Percentiles rank a stretch among this genome's conserved stretches.
Evolutionary conservation across 345 rosid genomes (phyloP).

Genomic region (Hibiscus trionum): DNA sequence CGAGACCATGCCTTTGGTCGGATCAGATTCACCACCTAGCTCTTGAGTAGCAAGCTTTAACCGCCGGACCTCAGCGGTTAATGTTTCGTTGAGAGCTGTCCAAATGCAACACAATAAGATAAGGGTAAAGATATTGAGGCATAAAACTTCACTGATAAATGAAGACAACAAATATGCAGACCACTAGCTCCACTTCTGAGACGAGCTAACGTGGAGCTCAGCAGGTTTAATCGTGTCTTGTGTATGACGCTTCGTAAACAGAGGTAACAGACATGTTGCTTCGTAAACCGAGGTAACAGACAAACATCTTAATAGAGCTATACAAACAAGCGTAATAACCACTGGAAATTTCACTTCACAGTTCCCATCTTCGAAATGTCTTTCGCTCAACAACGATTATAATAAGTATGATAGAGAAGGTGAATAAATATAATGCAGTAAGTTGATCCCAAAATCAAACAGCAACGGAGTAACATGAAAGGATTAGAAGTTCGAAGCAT

Average conservation of each 20-base stretch:
- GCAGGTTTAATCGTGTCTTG: neutral
- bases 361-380: neutral
- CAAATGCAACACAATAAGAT: neutral
- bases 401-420: neutral
- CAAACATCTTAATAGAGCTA: too few relatives aligned
- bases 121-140: neutral
- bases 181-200: neutral
- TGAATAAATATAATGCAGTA: neutral
- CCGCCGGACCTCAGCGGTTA: slow-evolving; percentile 52
- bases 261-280: too few relatives aligned
- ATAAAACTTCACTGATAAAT: neutral
- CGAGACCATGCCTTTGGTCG: slow-evolving; percentile 35
- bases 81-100: slow-evolving; percentile 55
- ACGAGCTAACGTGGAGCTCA: neutral
- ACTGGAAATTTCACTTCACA: neutral
- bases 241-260: too few relatives aligned
- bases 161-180: neutral
- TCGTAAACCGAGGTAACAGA: too few relatives aligned
- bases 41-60: slow-evolving; percentile 47
- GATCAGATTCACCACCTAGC: slow-evolving; percentile 33
- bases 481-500: neutral
- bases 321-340: too few relatives aligned
- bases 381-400: neutral
- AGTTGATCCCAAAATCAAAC: neutral
- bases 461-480: neutral